Evolutionary conservation across 1,139 yeast species (phyloP).

Genomic region (Debaryomyces sp.): DNA sequence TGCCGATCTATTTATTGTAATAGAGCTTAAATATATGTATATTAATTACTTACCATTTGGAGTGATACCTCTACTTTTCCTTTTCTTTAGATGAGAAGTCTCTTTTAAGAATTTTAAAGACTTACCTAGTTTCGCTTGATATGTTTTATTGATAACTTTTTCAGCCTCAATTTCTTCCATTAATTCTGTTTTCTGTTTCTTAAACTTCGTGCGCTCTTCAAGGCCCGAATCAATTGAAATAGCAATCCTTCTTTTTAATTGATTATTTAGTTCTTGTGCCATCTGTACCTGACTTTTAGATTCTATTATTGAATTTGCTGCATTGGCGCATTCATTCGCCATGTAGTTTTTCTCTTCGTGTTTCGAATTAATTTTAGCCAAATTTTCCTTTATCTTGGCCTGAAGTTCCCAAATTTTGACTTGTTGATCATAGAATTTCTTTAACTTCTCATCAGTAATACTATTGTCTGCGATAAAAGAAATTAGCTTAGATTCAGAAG

Average conservation of each 20-base stretch:
- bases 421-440: slow-evolving; percentile 29
- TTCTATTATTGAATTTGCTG: slow-evolving; percentile 56
- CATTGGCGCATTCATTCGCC: slow-evolving; percentile 64
- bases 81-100: slow-evolving; percentile 46
- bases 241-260: slow-evolving; percentile 31
- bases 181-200: slow-evolving; percentile 24
- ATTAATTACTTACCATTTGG: slow-evolving; percentile 25
- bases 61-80: slow-evolving; percentile 46
- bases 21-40: background rate
- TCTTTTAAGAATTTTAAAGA: slow-evolving; percentile 41
- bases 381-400: slow-evolving; percentile 39
- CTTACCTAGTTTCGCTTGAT: slow-evolving; percentile 34
- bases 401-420: slow-evolving; percentile 42
- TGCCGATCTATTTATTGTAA: slow-evolving; percentile 70
- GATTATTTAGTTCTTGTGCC: slow-evolving; percentile 29
- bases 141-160: slow-evolving; percentile 24
- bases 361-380: slow-evolving; percentile 39
- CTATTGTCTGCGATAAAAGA: slow-evolving; percentile 19
- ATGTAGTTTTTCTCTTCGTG: slow-evolving; percentile 65
- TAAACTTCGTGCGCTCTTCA: slow-evolving; percentile 25
- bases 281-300: slow-evolving; percentile 45
- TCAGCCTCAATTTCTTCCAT: slow-evolving; percentile 28
- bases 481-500: slow-evolving; percentile 23
- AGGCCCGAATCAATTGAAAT: slow-evolving; percentile 26
- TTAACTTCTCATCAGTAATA: slow-evolving; percentile 20